A percentile compares a stretch with the other conserved stretches of the same genome.
Conservation (phyloP, 169 alveolate species). For the Babesia sp. region DNA sequence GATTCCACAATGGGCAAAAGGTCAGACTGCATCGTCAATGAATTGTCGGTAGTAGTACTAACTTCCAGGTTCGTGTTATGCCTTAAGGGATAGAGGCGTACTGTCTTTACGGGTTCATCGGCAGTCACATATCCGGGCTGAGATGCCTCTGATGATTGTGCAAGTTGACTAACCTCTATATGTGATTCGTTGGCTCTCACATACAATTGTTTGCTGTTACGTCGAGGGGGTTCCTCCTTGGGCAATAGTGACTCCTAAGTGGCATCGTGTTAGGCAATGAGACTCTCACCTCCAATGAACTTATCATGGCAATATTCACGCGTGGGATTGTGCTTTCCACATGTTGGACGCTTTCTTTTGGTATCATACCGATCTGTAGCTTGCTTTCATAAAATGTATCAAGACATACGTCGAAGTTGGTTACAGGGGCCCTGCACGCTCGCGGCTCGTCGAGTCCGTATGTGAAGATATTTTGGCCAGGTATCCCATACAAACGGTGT, state of each 20-base stretch:
- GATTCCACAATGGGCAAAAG: slow-evolving; percentile 12
- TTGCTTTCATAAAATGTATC: neutral
- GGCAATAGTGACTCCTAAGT: slow-evolving; percentile 54
- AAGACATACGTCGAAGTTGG: slow-evolving; percentile 42
- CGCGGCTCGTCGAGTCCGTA: slow-evolving; percentile 54
- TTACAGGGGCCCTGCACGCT: neutral
- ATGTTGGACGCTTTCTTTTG: slow-evolving; percentile 8
- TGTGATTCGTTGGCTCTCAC: slow-evolving; percentile 39
- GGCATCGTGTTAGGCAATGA: neutral
- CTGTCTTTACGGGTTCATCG: slow-evolving; percentile 18
- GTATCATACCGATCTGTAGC: slow-evolving; percentile 51
- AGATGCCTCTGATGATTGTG: neutral
- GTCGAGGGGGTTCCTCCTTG: slow-evolving; percentile 8
- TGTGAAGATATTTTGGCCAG: slow-evolving; percentile 57
- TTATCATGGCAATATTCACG: slow-evolving; percentile 5
- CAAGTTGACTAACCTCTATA: slow-evolving; percentile 15
- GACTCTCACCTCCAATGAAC: slow-evolving; percentile 48
- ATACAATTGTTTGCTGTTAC: slow-evolving; percentile 5
- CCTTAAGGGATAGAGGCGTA: slow-evolving; percentile 10
- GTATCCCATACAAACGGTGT: slow-evolving; percentile 51
- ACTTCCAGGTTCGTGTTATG: slow-evolving; percentile 27
- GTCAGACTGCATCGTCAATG: neutral
- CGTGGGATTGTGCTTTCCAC: neutral
- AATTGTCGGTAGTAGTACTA: neutral
- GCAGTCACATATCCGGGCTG: slow-evolving; percentile 29